These are phyloP conservation scores for Penicilliopsis zonata DNA, from an alignment of 495 filamentous ascomycete genomes.

Conservation along the genomic window DNA sequence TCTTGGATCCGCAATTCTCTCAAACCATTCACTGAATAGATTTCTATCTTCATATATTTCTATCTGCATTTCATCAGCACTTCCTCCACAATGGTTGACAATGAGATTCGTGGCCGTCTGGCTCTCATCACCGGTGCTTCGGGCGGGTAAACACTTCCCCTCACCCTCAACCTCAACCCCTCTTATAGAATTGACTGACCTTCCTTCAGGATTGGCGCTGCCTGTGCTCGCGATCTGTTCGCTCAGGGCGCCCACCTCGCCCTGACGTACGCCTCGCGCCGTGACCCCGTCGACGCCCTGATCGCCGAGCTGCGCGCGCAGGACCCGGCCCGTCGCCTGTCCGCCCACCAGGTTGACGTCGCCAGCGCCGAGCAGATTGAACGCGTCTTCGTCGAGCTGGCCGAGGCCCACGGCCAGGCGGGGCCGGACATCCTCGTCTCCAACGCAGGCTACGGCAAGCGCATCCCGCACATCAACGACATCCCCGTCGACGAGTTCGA, in stretches of 20 bases:
- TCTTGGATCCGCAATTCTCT: too few relatives aligned
- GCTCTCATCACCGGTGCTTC: conserved; percentile 56
- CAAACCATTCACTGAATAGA: too few relatives aligned
- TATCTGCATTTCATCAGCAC: too few relatives aligned
- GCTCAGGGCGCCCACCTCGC: conserved; percentile 42
- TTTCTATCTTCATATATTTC: too few relatives aligned
- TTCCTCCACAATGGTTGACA: conserved; percentile 7
- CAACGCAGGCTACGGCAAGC: conserved; percentile 43
- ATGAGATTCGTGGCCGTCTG: conserved; percentile 44
- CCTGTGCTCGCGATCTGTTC: conserved; percentile 44
- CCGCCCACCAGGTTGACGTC: conserved; percentile 46
- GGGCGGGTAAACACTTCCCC: conserved; percentile 37
- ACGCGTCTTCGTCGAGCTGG: conserved; percentile 39
- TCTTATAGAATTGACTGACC: conserved; percentile 1
- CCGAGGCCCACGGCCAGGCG: conserved; percentile 34
- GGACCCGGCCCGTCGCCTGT: conserved; percentile 30
- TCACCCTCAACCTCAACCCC: background rate
- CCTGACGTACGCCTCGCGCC: conserved; percentile 46
- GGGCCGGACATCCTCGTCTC: conserved; percentile 50
- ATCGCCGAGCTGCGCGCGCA: conserved; percentile 23
- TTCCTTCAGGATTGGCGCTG: conserved; percentile 43
- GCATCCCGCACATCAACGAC: conserved; percentile 37
- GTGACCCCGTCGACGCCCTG: conserved; percentile 31
- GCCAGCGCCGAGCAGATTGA: conserved; percentile 36
- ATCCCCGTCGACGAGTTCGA: conserved; percentile 54